phyloP scores from a whole-genome alignment of 495 filamentous ascomycete species.

The Penicillium goetzii region DNA sequence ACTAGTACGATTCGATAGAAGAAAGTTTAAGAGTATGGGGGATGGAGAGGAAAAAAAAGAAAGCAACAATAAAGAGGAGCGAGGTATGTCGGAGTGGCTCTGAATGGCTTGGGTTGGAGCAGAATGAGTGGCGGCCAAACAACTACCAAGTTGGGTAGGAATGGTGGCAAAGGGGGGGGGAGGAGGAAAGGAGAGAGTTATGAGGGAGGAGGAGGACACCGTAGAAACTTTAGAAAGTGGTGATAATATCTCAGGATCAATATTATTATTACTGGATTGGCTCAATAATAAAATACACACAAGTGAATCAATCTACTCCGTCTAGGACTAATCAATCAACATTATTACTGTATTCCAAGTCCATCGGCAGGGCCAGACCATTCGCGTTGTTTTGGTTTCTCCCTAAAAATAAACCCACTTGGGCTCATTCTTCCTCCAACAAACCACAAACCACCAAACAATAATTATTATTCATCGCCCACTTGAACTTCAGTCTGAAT shows the following conservation, averaged over 20 bases:
- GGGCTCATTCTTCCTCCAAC: slow-evolving; percentile 7
- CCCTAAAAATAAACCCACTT: slow-evolving; percentile 26
- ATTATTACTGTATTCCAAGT: background rate
- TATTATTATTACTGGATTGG: background rate
- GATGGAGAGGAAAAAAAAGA: background rate
- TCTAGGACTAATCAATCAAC: too few species aligned
- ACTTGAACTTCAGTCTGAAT: background rate
- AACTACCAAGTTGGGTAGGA: slow-evolving; percentile 5
- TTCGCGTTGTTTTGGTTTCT: slow-evolving; percentile 2
- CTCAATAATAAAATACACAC: background rate
- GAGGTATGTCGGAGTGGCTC: background rate
- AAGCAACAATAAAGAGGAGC: slow-evolving; percentile 13
- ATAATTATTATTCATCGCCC: background rate
- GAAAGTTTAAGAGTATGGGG: background rate
- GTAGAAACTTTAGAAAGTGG: too few species aligned
- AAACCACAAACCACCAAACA: background rate
- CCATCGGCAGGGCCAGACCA: background rate
- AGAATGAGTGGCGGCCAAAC: background rate
- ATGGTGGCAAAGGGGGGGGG: background rate
- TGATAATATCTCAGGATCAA: slow-evolving; percentile 1
- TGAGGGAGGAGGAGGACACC: slow-evolving; percentile 13
- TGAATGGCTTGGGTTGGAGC: background rate
- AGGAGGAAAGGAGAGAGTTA: slow-evolving; percentile 13
- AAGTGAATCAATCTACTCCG: too few species aligned
- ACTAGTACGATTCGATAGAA: background rate